These are phyloP conservation scores for Colletotrichum karsti DNA, from an alignment of 2,329 filamentous ascomycete species.

Conservation along the genomic window DNA sequence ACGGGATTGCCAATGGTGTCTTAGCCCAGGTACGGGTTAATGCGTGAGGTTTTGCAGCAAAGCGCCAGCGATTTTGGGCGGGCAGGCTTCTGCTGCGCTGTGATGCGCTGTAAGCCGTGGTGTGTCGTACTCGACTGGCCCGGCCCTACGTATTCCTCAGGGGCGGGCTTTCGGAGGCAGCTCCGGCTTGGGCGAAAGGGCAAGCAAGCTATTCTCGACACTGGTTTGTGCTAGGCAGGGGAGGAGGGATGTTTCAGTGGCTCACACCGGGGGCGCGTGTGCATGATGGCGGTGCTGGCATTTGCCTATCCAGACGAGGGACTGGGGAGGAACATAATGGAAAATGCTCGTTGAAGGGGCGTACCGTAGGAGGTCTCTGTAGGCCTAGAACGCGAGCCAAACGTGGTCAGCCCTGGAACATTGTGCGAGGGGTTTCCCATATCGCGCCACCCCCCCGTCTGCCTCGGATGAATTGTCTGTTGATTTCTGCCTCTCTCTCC, in stretches of 20 bases:
- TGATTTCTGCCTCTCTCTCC: not conserved
- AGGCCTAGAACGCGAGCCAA: slow-evolving; percentile 41
- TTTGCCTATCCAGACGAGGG: not conserved
- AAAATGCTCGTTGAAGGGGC: slow-evolving; percentile 18
- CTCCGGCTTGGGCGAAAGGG: slow-evolving; percentile 15
- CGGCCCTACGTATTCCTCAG: not conserved
- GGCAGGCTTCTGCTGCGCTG: not conserved
- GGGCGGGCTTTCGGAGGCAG: slow-evolving; percentile 20
- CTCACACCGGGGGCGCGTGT: slow-evolving; percentile 11
- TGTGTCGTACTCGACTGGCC: not conserved
- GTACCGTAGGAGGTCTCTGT: slow-evolving; percentile 44
- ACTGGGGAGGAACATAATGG: not conserved
- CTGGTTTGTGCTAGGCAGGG: slow-evolving; percentile 18
- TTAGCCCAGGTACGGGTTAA: slow-evolving; percentile 5
- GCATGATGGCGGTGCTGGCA: slow-evolving; percentile 5
- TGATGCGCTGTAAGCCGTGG: not conserved
- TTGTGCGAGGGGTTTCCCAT: not conserved
- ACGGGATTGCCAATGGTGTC: not conserved
- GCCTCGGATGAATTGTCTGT: not conserved
- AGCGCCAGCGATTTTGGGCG: not conserved
- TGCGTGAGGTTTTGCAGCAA: not conserved
- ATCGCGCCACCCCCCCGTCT: slow-evolving; percentile 8
- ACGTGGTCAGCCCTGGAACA: slow-evolving; percentile 29
- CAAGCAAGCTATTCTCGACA: slow-evolving; percentile 21
- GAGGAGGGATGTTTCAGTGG: not conserved